Evolutionary conservation across 176 grass and related monocot genomes (phyloP).

Genomic region (Leersia perrieri): DNA sequence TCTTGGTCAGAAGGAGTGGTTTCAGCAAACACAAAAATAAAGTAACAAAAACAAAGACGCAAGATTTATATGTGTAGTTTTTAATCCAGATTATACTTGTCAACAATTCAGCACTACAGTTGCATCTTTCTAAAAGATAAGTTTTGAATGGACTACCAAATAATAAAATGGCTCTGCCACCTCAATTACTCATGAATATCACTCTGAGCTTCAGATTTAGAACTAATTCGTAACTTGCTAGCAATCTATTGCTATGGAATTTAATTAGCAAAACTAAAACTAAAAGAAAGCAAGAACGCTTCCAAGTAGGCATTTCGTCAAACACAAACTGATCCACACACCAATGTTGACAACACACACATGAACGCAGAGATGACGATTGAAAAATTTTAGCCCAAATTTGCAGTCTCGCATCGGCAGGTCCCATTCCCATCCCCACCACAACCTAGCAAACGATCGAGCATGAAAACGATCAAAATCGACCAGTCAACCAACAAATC

Average conservation of each 20-base stretch:
- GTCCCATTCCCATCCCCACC: not conserved
- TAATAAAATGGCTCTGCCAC: not conserved
- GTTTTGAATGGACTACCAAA: not conserved
- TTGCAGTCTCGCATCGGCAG: not conserved
- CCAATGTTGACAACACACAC: too few species aligned
- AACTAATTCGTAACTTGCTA: not conserved
- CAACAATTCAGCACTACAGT: not conserved
- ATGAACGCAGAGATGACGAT: too few species aligned
- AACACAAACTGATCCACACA: not conserved
- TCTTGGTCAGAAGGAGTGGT: not conserved
- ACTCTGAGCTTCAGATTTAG: not conserved
- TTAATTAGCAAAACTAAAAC: not conserved
- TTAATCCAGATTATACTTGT: not conserved
- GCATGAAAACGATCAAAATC: not conserved
- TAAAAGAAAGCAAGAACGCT: not conserved
- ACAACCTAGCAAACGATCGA: not conserved
- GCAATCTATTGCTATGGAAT: not conserved
- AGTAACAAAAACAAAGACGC: not conserved
- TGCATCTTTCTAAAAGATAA: not conserved
- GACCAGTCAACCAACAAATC: slow-evolving; percentile 23
- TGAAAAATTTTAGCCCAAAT: too few species aligned
- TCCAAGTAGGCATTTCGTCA: not conserved
- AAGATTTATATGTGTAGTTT: not conserved
- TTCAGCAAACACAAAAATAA: not conserved
- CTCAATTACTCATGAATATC: not conserved